phyloP scores from a whole-genome alignment of 768 basidiomycete species.

The Collybiopsis confluens region DNA sequence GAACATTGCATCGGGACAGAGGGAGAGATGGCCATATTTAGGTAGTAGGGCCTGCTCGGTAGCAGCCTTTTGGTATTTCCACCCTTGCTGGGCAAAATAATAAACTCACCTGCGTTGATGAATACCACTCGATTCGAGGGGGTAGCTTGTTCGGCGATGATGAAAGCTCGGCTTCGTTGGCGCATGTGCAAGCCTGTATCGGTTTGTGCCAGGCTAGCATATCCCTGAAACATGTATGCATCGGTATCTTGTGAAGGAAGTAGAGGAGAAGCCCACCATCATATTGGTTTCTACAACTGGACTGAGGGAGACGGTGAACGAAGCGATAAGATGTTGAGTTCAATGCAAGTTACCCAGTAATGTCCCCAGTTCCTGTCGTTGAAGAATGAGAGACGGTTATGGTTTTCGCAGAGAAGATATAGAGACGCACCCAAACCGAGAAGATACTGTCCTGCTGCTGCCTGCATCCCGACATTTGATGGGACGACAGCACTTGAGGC shows the following conservation, averaged over 20 bases:
- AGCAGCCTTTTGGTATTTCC: background rate
- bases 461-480: conserved; percentile 21
- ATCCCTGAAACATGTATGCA: conserved; percentile 46
- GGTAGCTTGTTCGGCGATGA: conserved; percentile 58
- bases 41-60: too few species aligned
- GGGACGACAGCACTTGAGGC: conserved; percentile 28
- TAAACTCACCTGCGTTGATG: conserved; percentile 61
- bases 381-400: conserved; percentile 16
- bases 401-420: too few species aligned
- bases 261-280: conserved; percentile 46
- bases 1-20: too few species aligned
- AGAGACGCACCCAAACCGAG: conserved; percentile 47
- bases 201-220: conserved; percentile 59
- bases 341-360: conserved; percentile 53
- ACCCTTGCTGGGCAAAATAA: background rate
- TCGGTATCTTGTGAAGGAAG: background rate
- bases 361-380: conserved; percentile 58
- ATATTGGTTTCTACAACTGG: conserved; percentile 82
- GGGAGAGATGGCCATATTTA: background rate
- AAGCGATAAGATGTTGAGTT: background rate
- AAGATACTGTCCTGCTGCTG: conserved; percentile 43
- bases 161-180: conserved; percentile 72
- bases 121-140: conserved; percentile 63
- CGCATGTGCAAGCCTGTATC: conserved; percentile 79
- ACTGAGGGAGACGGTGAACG: conserved; percentile 24